Evolutionary conservation across 192 early-diverging fungal species (phyloP), one percentile per base, ranked within the genome.

Genomic region (Coemansia sp.): DNA sequence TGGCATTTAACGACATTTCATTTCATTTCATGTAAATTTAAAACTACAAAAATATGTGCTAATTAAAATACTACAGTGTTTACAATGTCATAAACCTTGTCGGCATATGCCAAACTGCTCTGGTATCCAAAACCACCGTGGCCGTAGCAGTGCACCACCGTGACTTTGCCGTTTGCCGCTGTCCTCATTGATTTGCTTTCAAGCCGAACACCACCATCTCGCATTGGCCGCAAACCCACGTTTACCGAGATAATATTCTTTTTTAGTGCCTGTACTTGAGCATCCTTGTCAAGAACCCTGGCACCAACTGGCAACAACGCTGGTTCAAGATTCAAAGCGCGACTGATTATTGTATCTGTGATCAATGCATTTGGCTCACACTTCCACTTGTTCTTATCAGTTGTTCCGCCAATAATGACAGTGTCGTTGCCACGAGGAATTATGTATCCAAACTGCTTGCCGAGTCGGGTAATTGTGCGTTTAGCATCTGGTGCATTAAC

Each of bases 401-500:
- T 46, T 0, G 80, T 68, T 6, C 77, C 77, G 11, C 77, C 77
- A n/a, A 80, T 48, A 47, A 80, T 52, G 5, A 70, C 77, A 5
- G 67, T 74, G 4, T 66, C 77, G 23, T 80, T 58, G 25, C 71
- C 68, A 9, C 77, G 77, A 2, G 77, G 77, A 38, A 80, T 80
- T 47, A 71, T 63, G 44, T 80, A 78, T 52, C 55, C 53, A 31
- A 67, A 69, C 40, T 15, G 69, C 52, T 52, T 68, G 71, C 44
- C 82, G 2, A 67, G 60, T 56, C 56, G 60, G 63, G 78, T 79
- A 51, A 89, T 78, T 7, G 89, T 91, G 52, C 79, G 71, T 40
- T 88, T 83, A 12, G 87, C 85, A 40, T 87, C 79, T 11, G 88
- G 89, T 3, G 91, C 91, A 8, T 81, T 58, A 15, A 92, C 86